These are phyloP conservation scores for Beauveria asiatica DNA, from an alignment of 2,329 filamentous ascomycete genomes.

Conservation along the genomic window DNA sequence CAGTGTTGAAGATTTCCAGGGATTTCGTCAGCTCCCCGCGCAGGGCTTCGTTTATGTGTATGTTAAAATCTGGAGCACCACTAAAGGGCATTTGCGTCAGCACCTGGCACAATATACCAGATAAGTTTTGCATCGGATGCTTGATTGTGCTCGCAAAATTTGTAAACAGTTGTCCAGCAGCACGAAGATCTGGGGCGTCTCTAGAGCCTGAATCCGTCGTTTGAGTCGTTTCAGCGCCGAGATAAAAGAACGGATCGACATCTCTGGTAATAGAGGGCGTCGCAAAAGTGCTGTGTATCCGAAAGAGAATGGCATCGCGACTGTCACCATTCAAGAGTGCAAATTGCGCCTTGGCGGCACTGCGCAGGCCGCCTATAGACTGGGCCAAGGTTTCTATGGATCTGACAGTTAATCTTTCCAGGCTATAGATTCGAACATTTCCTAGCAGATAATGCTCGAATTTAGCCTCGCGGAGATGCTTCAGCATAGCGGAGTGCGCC, in stretches of 20 bases:
- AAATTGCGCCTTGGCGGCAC: constrained; percentile 80
- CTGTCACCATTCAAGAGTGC: constrained; percentile 54
- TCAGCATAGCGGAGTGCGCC: constrained; percentile 55
- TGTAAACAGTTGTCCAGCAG: neutral
- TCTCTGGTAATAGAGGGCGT: neutral
- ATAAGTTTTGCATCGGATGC: constrained; percentile 82
- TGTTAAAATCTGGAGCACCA: constrained; percentile 51
- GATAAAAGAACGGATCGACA: neutral
- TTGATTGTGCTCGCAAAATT: constrained; percentile 73
- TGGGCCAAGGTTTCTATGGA: constrained; percentile 76
- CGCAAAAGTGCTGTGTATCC: neutral
- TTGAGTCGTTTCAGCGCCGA: neutral
- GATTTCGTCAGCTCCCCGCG: constrained; percentile 67
- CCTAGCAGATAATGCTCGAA: constrained; percentile 75
- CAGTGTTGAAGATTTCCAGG: constrained; percentile 61
- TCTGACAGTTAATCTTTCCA: constrained; percentile 68
- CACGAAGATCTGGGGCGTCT: neutral
- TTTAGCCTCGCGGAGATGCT: constrained; percentile 71
- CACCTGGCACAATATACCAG: constrained; percentile 73
- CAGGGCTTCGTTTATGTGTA: constrained; percentile 68
- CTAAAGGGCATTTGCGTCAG: constrained; percentile 75
- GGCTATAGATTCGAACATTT: constrained; percentile 63
- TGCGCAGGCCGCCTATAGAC: constrained; percentile 76
- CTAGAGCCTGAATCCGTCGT: neutral
- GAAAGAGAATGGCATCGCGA: constrained; percentile 2